Evolutionary conservation across 768 basidiomycete genomes (phyloP).

Genomic region (Trametes sanguinea): DNA sequence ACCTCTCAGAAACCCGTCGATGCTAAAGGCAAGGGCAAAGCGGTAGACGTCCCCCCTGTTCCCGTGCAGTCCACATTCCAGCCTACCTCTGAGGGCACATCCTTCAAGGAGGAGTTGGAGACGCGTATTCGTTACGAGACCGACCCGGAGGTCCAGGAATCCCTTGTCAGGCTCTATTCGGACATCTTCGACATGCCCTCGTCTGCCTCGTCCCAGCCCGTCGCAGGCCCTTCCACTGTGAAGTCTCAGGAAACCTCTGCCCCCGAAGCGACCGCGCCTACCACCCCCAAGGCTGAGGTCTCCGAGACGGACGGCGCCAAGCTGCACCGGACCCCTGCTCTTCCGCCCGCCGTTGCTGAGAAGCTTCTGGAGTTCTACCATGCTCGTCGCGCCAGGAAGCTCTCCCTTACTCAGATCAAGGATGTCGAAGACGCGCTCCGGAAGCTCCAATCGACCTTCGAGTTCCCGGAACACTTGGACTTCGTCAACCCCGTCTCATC

Average conservation of each 20-base stretch:
- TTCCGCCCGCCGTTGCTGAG: slow-evolving; percentile 23
- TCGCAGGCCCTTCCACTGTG: slow-evolving; percentile 4
- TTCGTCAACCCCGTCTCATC: slow-evolving; percentile 23
- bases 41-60: slow-evolving; percentile 14
- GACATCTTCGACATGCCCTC: slow-evolving; percentile 15
- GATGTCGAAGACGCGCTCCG: slow-evolving; percentile 46
- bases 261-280: not conserved
- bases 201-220: not conserved
- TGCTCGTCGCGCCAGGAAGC: slow-evolving; percentile 29
- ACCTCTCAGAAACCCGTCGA: slow-evolving; percentile 4
- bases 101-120: slow-evolving; percentile 22
- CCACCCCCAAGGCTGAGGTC: not conserved
- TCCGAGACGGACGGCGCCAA: slow-evolving; percentile 9
- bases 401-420: slow-evolving; percentile 43
- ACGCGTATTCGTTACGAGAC: slow-evolving; percentile 18
- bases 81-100: not conserved
- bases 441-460: slow-evolving; percentile 40
- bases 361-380: slow-evolving; percentile 36
- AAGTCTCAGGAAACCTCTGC: not conserved
- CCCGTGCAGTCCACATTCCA: not conserved
- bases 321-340: slow-evolving; percentile 23
- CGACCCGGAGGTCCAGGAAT: slow-evolving; percentile 21
- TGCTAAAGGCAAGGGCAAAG: slow-evolving; percentile 29
- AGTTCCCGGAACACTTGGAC: slow-evolving; percentile 38
- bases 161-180: slow-evolving; percentile 19